Percentiles rank a stretch among this genome's conserved stretches.
phyloP scores from a whole-genome alignment of 192 early-diverging fungal genomes.

The Cetraspora pellucida region DNA sequence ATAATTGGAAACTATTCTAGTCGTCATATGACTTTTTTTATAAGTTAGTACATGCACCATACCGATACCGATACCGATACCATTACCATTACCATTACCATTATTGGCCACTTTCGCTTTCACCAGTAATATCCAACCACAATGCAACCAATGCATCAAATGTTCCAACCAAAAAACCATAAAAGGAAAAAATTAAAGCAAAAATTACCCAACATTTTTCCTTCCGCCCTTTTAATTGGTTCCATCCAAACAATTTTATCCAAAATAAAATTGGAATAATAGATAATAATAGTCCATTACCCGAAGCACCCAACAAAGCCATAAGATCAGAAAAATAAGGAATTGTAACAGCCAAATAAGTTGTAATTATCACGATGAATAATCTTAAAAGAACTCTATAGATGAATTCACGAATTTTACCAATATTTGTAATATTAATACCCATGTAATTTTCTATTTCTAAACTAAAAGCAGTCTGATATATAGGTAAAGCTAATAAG shows the following conservation, averaged over 20 bases:
- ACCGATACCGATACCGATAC: too few relatives aligned
- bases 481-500: conserved; percentile 64
- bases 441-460: conserved; percentile 61
- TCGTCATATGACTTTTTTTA: too few relatives aligned
- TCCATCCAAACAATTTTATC: conserved; percentile 54
- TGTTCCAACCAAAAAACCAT: conserved; percentile 19
- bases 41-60: too few relatives aligned
- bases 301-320: conserved; percentile 61
- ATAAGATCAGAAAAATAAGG: conserved; percentile 66
- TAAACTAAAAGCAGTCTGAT: conserved; percentile 64
- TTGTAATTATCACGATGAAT: conserved; percentile 44
- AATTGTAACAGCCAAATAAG: conserved; percentile 48
- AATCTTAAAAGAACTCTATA: conserved; percentile 51
- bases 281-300: conserved; percentile 57
- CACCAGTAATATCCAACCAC: conserved; percentile 2
- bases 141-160: not conserved
- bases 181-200: conserved; percentile 32
- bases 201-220: conserved; percentile 43
- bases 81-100: too few relatives aligned
- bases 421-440: conserved; percentile 44
- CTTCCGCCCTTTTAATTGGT: conserved; percentile 37
- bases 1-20: too few relatives aligned
- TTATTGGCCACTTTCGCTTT: not conserved
- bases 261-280: conserved; percentile 59
- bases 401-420: conserved; percentile 44